phyloP scores from a whole-genome alignment of 768 basidiomycete genomes.

The Clitopilus passeckerianus region DNA sequence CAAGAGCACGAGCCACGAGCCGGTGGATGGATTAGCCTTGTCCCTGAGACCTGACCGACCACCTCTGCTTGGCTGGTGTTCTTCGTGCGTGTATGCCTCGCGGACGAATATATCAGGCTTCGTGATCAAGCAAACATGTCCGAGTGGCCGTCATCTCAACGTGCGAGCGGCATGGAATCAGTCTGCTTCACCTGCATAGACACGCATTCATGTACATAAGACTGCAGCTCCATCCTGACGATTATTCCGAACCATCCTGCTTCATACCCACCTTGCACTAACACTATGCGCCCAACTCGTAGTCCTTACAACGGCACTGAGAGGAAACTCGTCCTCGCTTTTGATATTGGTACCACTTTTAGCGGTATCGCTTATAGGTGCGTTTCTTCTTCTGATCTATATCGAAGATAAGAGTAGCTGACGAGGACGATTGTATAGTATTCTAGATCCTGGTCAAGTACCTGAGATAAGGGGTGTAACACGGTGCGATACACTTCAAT shows the following conservation, averaged over 20 bases:
- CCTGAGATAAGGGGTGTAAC: conserved; percentile 41
- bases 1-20: too few relatives aligned
- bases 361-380: conserved; percentile 41
- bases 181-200: background rate
- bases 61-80: background rate
- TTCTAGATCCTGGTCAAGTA: conserved; percentile 34
- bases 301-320: conserved; percentile 27
- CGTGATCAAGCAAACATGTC: background rate
- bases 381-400: background rate
- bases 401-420: background rate
- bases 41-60: background rate
- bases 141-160: background rate
- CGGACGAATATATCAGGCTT: background rate
- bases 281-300: conserved; percentile 10
- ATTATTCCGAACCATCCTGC: background rate
- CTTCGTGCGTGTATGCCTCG: background rate
- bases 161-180: background rate
- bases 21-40: too few relatives aligned
- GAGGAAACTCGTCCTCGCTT: conserved; percentile 37
- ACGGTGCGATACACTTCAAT: conserved; percentile 23
- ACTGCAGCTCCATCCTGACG: background rate
- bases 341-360: conserved; percentile 45
- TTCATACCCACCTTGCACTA: too few relatives aligned
- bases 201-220: background rate
- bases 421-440: conserved; percentile 9